A percentile compares a stretch with the other conserved stretches of the same genome.
These are phyloP conservation scores for Nigrospora oryzae DNA, from an alignment of 2,329 filamentous ascomycete genomes.

Conservation along the genomic window DNA sequence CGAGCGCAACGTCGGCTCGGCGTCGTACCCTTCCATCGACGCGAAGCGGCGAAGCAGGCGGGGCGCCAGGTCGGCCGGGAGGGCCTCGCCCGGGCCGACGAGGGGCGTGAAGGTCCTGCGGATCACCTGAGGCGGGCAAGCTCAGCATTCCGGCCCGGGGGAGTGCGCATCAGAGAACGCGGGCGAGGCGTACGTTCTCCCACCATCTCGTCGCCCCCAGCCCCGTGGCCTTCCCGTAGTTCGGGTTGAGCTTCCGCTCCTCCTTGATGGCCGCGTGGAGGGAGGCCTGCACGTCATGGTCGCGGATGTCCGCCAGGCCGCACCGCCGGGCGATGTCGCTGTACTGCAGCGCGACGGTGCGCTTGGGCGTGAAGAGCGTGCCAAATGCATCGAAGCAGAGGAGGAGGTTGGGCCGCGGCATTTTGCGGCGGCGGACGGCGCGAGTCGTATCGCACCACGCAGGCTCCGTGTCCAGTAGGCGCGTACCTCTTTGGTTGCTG, in stretches of 20 bases:
- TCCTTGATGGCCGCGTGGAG: slow-evolving; percentile 35
- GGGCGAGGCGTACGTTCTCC: slow-evolving; percentile 37
- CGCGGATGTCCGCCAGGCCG: slow-evolving; percentile 34
- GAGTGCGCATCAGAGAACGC: slow-evolving; percentile 7
- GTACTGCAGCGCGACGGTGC: slow-evolving; percentile 45
- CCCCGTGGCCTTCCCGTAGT: slow-evolving; percentile 46
- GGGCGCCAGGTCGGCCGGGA: slow-evolving; percentile 36
- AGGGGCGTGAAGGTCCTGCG: slow-evolving; percentile 40
- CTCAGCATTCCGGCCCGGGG: background rate
- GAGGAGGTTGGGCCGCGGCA: slow-evolving; percentile 34
- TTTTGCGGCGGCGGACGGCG: background rate
- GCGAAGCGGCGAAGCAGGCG: slow-evolving; percentile 44
- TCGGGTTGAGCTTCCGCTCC: slow-evolving; percentile 39
- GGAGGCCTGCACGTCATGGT: slow-evolving; percentile 27
- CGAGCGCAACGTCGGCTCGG: slow-evolving; percentile 35
- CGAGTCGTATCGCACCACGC: no score
- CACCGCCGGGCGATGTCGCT: slow-evolving; percentile 38
- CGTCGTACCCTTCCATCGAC: slow-evolving; percentile 40
- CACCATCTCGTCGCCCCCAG: slow-evolving; percentile 50
- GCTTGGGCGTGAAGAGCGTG: slow-evolving; percentile 49
- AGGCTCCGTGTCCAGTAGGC: no score
- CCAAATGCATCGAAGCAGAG: slow-evolving; percentile 58
- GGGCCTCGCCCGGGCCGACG: slow-evolving; percentile 14
- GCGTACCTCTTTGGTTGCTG: no score
- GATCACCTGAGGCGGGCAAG: slow-evolving; percentile 35